phyloP scores from a whole-genome alignment of 108 stramenopile species.

The Skeletonema grethae region DNA sequence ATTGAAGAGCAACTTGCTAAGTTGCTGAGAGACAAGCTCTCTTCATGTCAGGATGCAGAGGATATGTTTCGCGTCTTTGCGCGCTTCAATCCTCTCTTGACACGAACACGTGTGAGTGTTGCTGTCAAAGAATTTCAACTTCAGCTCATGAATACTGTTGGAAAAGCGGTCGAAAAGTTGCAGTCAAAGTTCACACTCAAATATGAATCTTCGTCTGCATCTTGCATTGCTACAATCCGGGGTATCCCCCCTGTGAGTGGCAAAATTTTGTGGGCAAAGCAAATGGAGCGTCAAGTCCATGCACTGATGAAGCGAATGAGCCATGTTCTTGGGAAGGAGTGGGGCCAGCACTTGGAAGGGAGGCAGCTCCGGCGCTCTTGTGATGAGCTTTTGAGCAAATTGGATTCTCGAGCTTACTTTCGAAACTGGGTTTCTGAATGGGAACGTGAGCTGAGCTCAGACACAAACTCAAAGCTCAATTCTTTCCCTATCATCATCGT shows the following conservation, averaged over 20 bases:
- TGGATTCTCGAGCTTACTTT: constrained; percentile 89
- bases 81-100: constrained; percentile 93
- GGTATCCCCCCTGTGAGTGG: constrained; percentile 96
- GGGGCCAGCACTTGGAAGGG: constrained; percentile 96
- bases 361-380: constrained; percentile 90
- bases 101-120: constrained; percentile 87
- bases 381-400: constrained; percentile 91
- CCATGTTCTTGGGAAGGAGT: constrained; percentile 93
- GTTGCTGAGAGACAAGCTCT: constrained; percentile 82
- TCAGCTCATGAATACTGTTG: constrained; percentile 91
- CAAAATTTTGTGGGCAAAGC: constrained; percentile 98
- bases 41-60: constrained; percentile 89
- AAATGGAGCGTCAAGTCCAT: constrained; percentile 96
- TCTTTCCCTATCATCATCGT: constrained; percentile 75
- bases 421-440: constrained; percentile 84
- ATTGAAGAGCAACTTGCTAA: constrained; percentile 82
- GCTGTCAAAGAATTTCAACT: constrained; percentile 96
- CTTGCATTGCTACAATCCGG: constrained; percentile 75
- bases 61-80: constrained; percentile 98
- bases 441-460: constrained; percentile 72
- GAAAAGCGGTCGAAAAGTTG: constrained; percentile 86
- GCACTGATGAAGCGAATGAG: constrained; percentile 91
- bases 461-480: constrained; percentile 63
- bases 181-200: constrained; percentile 93
- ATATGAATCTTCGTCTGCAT: constrained; percentile 83